These are phyloP conservation scores for Isochrysis galbana DNA, from an alignment of 78 protist genomes.

Conservation along the genomic window DNA sequence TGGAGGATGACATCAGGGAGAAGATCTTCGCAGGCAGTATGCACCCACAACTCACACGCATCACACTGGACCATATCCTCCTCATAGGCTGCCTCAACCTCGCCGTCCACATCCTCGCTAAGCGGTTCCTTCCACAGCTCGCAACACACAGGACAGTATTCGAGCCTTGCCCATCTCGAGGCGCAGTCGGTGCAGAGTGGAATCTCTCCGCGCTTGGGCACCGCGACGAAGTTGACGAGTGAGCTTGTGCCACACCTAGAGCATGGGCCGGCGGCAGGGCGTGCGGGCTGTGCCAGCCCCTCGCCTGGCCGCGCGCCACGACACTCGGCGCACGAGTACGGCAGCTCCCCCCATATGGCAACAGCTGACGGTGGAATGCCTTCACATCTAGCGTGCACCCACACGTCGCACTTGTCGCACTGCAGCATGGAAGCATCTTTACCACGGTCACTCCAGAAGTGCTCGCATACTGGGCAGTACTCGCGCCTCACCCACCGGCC, in stretches of 20 bases:
- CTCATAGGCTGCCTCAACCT: not conserved
- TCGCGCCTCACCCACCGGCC: not conserved
- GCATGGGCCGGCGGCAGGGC: not conserved
- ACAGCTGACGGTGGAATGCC: not conserved
- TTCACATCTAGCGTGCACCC: not conserved
- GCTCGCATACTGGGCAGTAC: not conserved
- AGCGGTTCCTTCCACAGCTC: not conserved
- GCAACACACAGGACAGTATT: not conserved
- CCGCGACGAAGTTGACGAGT: not conserved
- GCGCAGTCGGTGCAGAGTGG: not conserved
- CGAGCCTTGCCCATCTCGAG: not conserved
- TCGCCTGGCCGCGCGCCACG: not conserved
- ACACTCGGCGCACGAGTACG: not conserved
- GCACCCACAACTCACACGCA: not conserved
- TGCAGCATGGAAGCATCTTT: not conserved
- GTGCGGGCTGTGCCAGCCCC: not conserved
- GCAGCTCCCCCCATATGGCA: not conserved
- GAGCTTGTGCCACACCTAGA: not conserved
- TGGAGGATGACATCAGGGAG: not conserved
- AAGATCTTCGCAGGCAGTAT: not conserved
- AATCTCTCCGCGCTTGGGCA: not conserved
- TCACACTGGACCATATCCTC: not conserved
- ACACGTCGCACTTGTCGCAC: not conserved
- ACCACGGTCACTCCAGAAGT: not conserved
- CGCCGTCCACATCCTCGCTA: not conserved